Conservation (phyloP, 2,329 filamentous ascomycete genomes). For the Pleomassaria siparia region DNA sequence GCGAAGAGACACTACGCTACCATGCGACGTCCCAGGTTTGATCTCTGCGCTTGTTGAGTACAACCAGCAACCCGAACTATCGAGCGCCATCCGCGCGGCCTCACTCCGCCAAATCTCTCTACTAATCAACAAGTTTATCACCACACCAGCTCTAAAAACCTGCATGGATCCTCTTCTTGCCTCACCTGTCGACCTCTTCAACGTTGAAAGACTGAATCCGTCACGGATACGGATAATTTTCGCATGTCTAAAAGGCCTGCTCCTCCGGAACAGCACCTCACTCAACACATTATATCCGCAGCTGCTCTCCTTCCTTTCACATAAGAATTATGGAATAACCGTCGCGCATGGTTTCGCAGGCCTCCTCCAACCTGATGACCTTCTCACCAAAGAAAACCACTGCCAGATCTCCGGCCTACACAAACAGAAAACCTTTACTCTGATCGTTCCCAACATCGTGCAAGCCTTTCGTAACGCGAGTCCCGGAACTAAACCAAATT, state of each 20-base stretch:
- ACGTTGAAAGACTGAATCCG: constrained; percentile 33
- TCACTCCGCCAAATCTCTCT: constrained; percentile 49
- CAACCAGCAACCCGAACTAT: constrained; percentile 29
- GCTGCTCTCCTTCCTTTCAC: constrained; percentile 54
- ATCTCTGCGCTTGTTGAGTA: constrained; percentile 43
- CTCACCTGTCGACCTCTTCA: constrained; percentile 34
- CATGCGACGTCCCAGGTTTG: constrained; percentile 21
- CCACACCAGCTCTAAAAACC: constrained; percentile 42
- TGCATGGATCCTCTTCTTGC: constrained; percentile 44
- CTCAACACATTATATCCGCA: constrained; percentile 45
- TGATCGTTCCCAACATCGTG: constrained; percentile 59
- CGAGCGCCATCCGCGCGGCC: constrained; percentile 31
- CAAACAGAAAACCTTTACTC: constrained; percentile 65
- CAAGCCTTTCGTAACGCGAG: constrained; percentile 52
- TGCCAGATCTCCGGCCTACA: constrained; percentile 63
- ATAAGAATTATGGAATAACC: constrained; percentile 51
- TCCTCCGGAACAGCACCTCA: constrained; percentile 56
- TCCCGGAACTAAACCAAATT: constrained; percentile 56
- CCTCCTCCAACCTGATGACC: constrained; percentile 61
- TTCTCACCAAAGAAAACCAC: constrained; percentile 62
- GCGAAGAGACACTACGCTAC: not conserved
- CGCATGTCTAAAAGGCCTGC: constrained; percentile 62
- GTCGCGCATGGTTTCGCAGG: constrained; percentile 61
- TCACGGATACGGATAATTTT: constrained; percentile 58
- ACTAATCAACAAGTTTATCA: constrained; percentile 52